Conservation (phyloP, 2,329 filamentous ascomycete species). For the Cercospora brassicicola region DNA sequence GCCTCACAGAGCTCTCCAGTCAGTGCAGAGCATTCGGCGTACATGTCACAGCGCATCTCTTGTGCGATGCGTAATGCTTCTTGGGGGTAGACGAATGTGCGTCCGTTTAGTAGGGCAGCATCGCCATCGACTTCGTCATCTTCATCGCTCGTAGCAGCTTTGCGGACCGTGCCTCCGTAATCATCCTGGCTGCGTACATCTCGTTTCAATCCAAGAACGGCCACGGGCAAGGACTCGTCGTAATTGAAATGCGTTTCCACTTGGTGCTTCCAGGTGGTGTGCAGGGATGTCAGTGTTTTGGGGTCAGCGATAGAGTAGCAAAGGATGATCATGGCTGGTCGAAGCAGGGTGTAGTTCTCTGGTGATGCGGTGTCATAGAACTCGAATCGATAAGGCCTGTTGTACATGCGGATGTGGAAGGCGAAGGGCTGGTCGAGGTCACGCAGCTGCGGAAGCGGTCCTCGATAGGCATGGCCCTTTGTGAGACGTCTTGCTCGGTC, state of each 20-base stretch:
- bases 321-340: conserved; percentile 57
- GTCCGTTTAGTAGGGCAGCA: conserved; percentile 37
- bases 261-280: conserved; percentile 45
- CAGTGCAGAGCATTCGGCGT: conserved; percentile 62
- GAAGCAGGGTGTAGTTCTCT: conserved; percentile 57
- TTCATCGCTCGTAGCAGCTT: conserved; percentile 16
- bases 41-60: conserved; percentile 61
- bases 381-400: conserved; percentile 55
- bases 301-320: conserved; percentile 61
- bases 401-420: conserved; percentile 60
- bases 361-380: conserved; percentile 60
- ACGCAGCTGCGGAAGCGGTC: conserved; percentile 47
- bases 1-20: conserved; percentile 59
- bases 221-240: conserved; percentile 55
- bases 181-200: conserved; percentile 54
- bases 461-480: conserved; percentile 35
- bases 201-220: conserved; percentile 60
- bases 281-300: conserved; percentile 51
- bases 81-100: conserved; percentile 53
- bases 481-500: conserved; percentile 31
- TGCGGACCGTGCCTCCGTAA: conserved; percentile 34
- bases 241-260: conserved; percentile 56
- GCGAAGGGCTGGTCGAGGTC: conserved; percentile 60
- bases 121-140: conserved; percentile 34
- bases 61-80: conserved; percentile 54